Percentiles rank a stretch among this genome's conserved stretches.
These are phyloP conservation scores for Fragaria vesca DNA, from an alignment of 306 rosid genomes.

Conservation along the genomic window DNA sequence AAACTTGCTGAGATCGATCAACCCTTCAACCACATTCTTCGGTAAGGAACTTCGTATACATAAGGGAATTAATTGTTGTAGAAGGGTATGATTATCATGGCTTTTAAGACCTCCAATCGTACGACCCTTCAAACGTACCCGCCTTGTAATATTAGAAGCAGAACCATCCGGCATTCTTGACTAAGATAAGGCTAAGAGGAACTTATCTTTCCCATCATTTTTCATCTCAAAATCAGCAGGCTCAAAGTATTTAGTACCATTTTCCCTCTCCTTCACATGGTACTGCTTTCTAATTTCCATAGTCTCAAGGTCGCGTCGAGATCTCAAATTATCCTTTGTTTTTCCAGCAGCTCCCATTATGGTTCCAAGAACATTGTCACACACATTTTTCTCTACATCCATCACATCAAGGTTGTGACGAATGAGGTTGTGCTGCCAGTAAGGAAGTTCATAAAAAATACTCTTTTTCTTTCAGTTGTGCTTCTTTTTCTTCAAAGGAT, in stretches of 20 bases:
- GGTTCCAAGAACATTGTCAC: background rate
- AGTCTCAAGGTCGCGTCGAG: too few relatives aligned
- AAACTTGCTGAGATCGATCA: background rate
- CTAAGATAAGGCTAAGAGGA: background rate
- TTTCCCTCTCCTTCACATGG: background rate
- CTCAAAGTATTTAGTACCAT: background rate
- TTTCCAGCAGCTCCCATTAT: background rate
- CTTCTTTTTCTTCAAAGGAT: too few relatives aligned
- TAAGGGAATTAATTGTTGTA: background rate
- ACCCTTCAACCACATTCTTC: background rate
- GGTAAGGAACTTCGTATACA: background rate
- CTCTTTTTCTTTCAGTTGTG: too few relatives aligned
- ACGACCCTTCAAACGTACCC: background rate
- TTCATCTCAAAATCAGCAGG: background rate
- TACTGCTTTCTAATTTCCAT: background rate
- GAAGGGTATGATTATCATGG: background rate
- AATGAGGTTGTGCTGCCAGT: too few relatives aligned
- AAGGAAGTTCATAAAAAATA: too few relatives aligned
- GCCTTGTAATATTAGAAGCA: background rate
- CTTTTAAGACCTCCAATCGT: background rate
- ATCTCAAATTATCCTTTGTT: conserved; percentile 12
- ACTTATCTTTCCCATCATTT: background rate
- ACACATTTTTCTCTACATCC: too few relatives aligned
- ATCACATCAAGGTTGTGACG: too few relatives aligned
- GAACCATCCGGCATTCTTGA: background rate